phyloP scores from a whole-genome alignment of 176 grass and related monocot genomes.

The Triticum urartu region DNA sequence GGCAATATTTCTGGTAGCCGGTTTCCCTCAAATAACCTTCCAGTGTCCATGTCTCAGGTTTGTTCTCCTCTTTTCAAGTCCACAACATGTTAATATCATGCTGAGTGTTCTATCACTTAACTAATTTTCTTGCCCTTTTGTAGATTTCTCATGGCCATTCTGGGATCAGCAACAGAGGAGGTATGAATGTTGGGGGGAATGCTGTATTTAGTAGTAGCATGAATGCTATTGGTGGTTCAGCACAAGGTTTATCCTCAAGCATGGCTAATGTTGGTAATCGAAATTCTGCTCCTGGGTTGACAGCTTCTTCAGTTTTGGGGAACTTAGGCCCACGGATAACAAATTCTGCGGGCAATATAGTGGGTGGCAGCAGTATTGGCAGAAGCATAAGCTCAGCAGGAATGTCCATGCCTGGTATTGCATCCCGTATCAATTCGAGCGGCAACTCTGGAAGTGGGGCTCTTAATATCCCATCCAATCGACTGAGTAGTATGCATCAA shows the following conservation, averaged over 20 bases:
- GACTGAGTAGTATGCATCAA: constrained; percentile 70
- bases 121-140: constrained; percentile 24
- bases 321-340: constrained; percentile 65
- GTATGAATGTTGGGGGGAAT: constrained; percentile 70
- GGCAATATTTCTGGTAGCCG: constrained; percentile 75
- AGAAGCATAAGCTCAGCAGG: constrained; percentile 81
- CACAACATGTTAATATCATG: not conserved
- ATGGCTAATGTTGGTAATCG: constrained; percentile 60
- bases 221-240: constrained; percentile 73
- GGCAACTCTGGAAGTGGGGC: constrained; percentile 63
- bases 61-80: not conserved
- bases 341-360: constrained; percentile 66
- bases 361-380: constrained; percentile 62
- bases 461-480: constrained; percentile 70
- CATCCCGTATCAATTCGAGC: constrained; percentile 74
- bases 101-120: constrained; percentile 5
- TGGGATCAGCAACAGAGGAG: constrained; percentile 67
- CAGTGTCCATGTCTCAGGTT: constrained; percentile 89
- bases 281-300: constrained; percentile 71
- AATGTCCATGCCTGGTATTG: constrained; percentile 58
- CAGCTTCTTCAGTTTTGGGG: constrained; percentile 69
- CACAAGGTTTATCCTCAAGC: constrained; percentile 72
- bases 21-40: constrained; percentile 83
- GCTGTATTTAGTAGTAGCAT: constrained; percentile 68
- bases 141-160: constrained; percentile 90